Evolutionary conservation across 148 eudicot species (phyloP), one percentile per base, ranked within the genome.

Genomic region (Cornus controversa): DNA sequence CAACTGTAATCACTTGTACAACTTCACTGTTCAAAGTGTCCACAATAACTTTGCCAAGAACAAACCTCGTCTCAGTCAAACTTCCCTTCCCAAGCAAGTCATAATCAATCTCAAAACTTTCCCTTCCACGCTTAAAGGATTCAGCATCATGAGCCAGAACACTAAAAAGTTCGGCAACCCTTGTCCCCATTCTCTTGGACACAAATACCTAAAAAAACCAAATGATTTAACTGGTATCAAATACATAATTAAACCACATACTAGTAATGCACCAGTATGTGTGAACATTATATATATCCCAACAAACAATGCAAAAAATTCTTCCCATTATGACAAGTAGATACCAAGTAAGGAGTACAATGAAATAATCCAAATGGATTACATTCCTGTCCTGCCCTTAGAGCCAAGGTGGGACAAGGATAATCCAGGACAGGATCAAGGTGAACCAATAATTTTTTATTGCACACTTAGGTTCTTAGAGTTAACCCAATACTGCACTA

Each of bases 21-120:
- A 36, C 54, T 45, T 73, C 84, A 34, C 80, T 70, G 80, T 74
- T 82, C 89, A 93, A 64, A 34, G 95, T 88, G 67, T 87, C 86
- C 75, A 88, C 45, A 45, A 93, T 86, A 29, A 93, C 80, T 72
- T 88, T 90, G 25, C 96, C 96, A 23, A 91, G 76, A 75, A 82
- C 93, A 82, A 88, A 91, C 78, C 94, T 85, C 23, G 87, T 77
- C 83, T 91, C 90, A 25, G 9, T 11, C 37, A 69, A 26, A 50
- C 87, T 67, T n/a, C 96, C 92, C 57, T 80, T 82, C 63, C 85
- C 80, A 28, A 93, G 98, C 78, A 86, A 80, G 42, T 72, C 54
- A 76, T 87, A 84, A 77, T 91, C 45, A 27, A 91, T 87, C 72
- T 71, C 54, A 9, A 74, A 75, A 50, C 65, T 50, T 15, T 37